Base-by-base conservation (phyloP, 2,329 filamentous ascomycete genomes). In the Diplodia sapinea region DNA sequence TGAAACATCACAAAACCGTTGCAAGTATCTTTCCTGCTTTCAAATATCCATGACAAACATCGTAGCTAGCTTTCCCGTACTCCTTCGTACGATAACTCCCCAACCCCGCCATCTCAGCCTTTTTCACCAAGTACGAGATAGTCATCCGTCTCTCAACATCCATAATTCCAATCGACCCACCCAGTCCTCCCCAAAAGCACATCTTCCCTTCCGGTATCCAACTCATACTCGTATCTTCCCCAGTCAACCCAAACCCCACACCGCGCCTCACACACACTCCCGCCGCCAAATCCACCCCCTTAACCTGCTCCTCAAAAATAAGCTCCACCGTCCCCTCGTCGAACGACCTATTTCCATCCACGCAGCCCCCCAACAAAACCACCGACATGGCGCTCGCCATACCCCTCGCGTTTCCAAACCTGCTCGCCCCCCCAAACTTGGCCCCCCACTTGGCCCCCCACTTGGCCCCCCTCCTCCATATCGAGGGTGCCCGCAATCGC, bases 321-420 rank as follows among this genome's bases (percentile, higher is more conserved):
- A 36, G 40, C 4, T 62, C 43, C 13, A 62, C 33, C 15, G 57
- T 50, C 26, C 36, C 20, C 0, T 40, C 11, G 15, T 79, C 80
- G 4, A 86, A 70, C 49, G 82, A 72, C 17, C 72, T 72, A 17
- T 72, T 71, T 1, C 78, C 77, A 57, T 78, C 74, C 2, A 79
- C 74, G 1, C 63, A 65, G 0, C 79, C 79, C 12, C 74, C 72
- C 0, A 76, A 68, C 3, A 80, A 71, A 17, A 83, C 72, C 3
- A 77, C 67, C 7, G 80, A 81, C 7, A 83, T 73, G n/a, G 85
- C 81, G 0, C 75, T 75, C 6, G 77, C 79, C 29, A 86, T 55
- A 0, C 76, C 77, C 4, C 79, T 75, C 11, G 83, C 81, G 69
- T 85, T 86, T 0, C 31, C 38, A 6, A 55, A 29, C 13, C 59